Evolutionary conservation across 106 monocot genomes (phyloP).

Genomic region (Agapanthus africanus): DNA sequence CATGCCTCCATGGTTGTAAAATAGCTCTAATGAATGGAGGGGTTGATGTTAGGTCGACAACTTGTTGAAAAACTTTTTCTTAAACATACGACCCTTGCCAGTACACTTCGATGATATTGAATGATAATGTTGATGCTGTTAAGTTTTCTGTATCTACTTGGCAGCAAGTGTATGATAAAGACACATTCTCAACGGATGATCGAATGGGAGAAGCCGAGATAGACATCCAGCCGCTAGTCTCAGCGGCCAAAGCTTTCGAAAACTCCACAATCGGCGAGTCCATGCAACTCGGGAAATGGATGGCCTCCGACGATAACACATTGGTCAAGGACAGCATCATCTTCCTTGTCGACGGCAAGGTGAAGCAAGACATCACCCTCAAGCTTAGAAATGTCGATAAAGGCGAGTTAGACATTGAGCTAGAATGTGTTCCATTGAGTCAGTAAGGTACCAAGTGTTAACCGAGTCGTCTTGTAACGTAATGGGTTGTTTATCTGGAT

Average conservation of each 20-base stretch:
- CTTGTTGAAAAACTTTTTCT: too few species aligned
- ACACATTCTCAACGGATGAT: slow-evolving; percentile 79
- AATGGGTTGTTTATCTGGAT: too few species aligned
- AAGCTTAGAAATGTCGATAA: slow-evolving; percentile 83
- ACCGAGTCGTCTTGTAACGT: too few species aligned
- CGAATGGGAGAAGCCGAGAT: slow-evolving; percentile 91
- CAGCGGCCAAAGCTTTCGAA: slow-evolving; percentile 73
- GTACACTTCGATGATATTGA: too few species aligned
- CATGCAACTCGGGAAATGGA: slow-evolving; percentile 67
- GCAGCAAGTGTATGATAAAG: slow-evolving; percentile 93
- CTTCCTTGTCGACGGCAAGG: slow-evolving; percentile 55
- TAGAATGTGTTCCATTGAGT: slow-evolving; percentile 83
- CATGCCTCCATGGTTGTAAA: too few species aligned
- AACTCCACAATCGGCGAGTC: slow-evolving; percentile 37
- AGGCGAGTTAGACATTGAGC: slow-evolving; percentile 78
- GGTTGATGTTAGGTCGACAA: too few species aligned
- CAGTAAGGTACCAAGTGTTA: too few species aligned
- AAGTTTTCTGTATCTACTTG: too few species aligned
- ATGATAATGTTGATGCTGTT: too few species aligned
- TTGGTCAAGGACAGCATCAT: slow-evolving; percentile 73
- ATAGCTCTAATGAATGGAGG: too few species aligned
- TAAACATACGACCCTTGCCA: too few species aligned
- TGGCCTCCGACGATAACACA: slow-evolving; percentile 49
- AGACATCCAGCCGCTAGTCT: slow-evolving; percentile 74
- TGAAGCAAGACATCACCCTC: slow-evolving; percentile 70